Evolutionary conservation across 352 stramenopile genomes (phyloP), one percentile per base, ranked within the genome.

Genomic region (Globisporangium nagaii): DNA sequence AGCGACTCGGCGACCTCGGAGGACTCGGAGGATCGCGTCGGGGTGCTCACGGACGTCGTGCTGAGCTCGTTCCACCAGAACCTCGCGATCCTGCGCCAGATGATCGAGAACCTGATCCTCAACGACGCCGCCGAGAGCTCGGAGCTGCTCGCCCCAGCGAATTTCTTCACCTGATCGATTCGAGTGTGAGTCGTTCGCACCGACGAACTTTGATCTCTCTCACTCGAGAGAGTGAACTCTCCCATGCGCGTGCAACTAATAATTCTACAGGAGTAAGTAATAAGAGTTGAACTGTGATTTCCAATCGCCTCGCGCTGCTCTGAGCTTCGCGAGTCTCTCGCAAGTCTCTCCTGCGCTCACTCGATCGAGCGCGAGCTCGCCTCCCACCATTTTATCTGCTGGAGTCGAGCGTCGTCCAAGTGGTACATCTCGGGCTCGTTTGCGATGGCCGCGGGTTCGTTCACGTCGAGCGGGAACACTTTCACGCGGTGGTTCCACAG

Each of bases 31-130:
- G 24, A 24, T 9, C 20, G 32, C 22, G 39, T 51, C 40, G 52
- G 52, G 2, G 20, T 50, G 4, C 31, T 58, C 40, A 58, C 52
- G 11, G 52, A 58, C 31, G 22, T 58, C 8, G 27, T 58, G 40
- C 11, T 58, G 17, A 19, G 52, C 8, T 30, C 40, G 22, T 51
- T 44, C 25, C 30, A 35, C 22, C 40, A 50, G 39, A 58, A 58
- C 41, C 42, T 58, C 22, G 12, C 30, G 24, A 30, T 32, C 20
- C 7, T 58, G 52, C 40, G 45, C 22, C 52, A 58, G n/a, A 41
- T 51, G 28, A n/a, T 50, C 3, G 52, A 47, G 17, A 37, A 46
- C 37, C 28, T 39, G 13, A 31, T 54, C 17, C 47, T 43, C 47
- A 28, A 20, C 2, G 47, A 31, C 43, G 27, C 27, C n/a, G n/a